Evolutionary conservation across 306 rosid species (phyloP).

Genomic region (Pyrus pyrifolia): DNA sequence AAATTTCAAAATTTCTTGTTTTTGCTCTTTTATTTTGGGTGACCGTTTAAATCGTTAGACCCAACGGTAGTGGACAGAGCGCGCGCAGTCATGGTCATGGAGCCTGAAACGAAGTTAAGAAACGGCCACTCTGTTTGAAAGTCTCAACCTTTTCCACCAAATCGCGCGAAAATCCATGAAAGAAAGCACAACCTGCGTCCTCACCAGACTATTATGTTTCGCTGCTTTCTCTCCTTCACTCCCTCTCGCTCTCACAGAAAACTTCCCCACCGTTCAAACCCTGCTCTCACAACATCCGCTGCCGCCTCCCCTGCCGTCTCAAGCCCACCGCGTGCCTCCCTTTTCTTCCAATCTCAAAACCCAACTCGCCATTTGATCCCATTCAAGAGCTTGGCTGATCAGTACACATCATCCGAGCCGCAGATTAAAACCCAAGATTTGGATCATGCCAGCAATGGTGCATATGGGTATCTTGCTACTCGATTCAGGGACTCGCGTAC

Average conservation of each 20-base stretch:
- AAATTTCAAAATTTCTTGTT: too few species aligned
- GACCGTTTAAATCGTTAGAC: not conserved
- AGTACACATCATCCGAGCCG: slow-evolving; percentile 24
- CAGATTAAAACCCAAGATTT: slow-evolving; percentile 9
- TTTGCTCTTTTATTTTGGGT: not conserved
- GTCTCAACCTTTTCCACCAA: not conserved
- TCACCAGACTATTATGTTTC: slow-evolving; percentile 23
- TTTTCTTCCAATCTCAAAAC: slow-evolving; percentile 18
- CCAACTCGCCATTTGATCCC: slow-evolving; percentile 8
- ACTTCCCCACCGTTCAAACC: not conserved
- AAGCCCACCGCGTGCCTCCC: slow-evolving; percentile 2
- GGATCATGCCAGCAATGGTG: slow-evolving; percentile 10
- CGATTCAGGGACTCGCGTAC: slow-evolving; percentile 36
- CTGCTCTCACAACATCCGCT: slow-evolving; percentile 6
- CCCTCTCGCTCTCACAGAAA: not conserved
- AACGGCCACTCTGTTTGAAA: not conserved
- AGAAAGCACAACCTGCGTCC: not conserved
- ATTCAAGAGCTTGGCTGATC: slow-evolving; percentile 20
- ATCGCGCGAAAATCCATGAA: slow-evolving; percentile 1
- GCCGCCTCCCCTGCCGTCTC: slow-evolving; percentile 13
- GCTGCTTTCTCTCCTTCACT: slow-evolving; percentile 2
- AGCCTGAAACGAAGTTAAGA: not conserved
- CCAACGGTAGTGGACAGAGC: not conserved
- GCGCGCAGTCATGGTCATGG: not conserved
- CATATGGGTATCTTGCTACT: slow-evolving; percentile 23